A percentile compares a stretch with the other conserved stretches of the same genome.
Conservation (phyloP, 2,329 filamentous ascomycete species). For the Ceratocystis harringtonii region DNA sequence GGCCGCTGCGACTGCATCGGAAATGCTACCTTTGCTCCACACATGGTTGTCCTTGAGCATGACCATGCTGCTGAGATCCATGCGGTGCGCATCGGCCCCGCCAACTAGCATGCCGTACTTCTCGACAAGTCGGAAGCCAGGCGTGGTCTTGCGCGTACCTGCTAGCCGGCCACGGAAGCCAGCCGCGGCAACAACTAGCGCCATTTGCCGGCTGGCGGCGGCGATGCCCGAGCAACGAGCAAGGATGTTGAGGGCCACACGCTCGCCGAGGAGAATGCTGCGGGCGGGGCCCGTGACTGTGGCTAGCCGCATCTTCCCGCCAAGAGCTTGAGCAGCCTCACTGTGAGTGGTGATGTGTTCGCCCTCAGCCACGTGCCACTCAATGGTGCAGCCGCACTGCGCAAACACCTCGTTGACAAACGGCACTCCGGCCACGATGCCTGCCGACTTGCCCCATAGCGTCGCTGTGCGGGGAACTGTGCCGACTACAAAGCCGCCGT, state of each 20-base stretch:
- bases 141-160: conserved; percentile 92
- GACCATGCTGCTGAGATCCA: conserved; percentile 86
- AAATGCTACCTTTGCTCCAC: conserved; percentile 78
- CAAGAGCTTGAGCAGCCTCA: conserved; percentile 26
- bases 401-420: conserved; percentile 91
- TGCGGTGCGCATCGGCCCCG: conserved; percentile 78
- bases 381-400: conserved; percentile 79
- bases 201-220: conserved; percentile 44
- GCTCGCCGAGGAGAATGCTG: conserved; percentile 70
- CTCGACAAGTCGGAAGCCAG: conserved; percentile 86
- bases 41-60: conserved; percentile 99
- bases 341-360: conserved; percentile 46
- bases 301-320: conserved; percentile 47
- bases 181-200: conserved; percentile 41
- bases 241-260: conserved; percentile 81
- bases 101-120: conserved; percentile 97
- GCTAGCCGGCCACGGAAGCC: conserved; percentile 78
- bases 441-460: conserved; percentile 54
- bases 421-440: conserved; percentile 77
- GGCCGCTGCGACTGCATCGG: conserved; percentile 69
- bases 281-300: conserved; percentile 75
- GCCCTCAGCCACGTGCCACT: conserved; percentile 76
- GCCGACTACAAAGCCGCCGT: conserved; percentile 92
- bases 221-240: conserved; percentile 86
- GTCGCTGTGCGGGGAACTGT: conserved; percentile 47